A percentile compares a stretch with the other conserved stretches of the same genome.
Evolutionary conservation across 495 filamentous ascomycete species (phyloP).

Genomic region (Neurospora sp.): DNA sequence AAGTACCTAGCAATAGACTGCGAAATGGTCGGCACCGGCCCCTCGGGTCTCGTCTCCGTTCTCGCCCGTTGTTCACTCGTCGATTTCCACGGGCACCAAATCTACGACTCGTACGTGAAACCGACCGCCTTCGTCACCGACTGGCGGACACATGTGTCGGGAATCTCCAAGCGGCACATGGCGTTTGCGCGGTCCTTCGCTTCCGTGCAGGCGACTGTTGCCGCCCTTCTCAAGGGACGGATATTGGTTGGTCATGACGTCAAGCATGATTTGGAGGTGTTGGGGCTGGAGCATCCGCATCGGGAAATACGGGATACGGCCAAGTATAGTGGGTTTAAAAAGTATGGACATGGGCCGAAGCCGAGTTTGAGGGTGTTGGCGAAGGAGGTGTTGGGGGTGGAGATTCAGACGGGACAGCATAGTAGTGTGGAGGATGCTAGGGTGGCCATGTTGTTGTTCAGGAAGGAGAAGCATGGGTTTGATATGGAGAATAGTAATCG

Average conservation of each 20-base stretch:
- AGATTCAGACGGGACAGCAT: slow-evolving; percentile 69
- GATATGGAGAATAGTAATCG: slow-evolving; percentile 65
- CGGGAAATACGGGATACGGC: slow-evolving; percentile 78
- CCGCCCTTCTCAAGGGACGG: slow-evolving; percentile 57
- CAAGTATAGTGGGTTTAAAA: slow-evolving; percentile 59
- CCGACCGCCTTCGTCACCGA: slow-evolving; percentile 66
- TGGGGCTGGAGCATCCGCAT: slow-evolving; percentile 66
- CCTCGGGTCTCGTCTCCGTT: slow-evolving; percentile 48
- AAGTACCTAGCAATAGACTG: slow-evolving; percentile 92
- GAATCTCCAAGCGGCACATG: slow-evolving; percentile 65
- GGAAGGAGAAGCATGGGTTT: slow-evolving; percentile 69
- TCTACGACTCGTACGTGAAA: slow-evolving; percentile 82
- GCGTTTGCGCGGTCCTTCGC: slow-evolving; percentile 55
- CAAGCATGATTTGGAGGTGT: slow-evolving; percentile 68
- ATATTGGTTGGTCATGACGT: slow-evolving; percentile 88
- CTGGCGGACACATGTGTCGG: slow-evolving; percentile 78
- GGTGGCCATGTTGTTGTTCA: slow-evolving; percentile 79
- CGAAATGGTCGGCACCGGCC: slow-evolving; percentile 92
- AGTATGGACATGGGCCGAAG: slow-evolving; percentile 64
- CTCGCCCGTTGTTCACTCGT: slow-evolving; percentile 65
- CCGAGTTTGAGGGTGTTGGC: slow-evolving; percentile 69
- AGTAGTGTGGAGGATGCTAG: slow-evolving; percentile 75
- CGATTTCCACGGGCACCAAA: slow-evolving; percentile 80
- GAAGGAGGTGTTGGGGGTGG: slow-evolving; percentile 64
- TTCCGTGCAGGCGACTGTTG: slow-evolving; percentile 62